phyloP scores from a whole-genome alignment of 1,284 basidiomycete species.

The Trametes hirsuta region DNA sequence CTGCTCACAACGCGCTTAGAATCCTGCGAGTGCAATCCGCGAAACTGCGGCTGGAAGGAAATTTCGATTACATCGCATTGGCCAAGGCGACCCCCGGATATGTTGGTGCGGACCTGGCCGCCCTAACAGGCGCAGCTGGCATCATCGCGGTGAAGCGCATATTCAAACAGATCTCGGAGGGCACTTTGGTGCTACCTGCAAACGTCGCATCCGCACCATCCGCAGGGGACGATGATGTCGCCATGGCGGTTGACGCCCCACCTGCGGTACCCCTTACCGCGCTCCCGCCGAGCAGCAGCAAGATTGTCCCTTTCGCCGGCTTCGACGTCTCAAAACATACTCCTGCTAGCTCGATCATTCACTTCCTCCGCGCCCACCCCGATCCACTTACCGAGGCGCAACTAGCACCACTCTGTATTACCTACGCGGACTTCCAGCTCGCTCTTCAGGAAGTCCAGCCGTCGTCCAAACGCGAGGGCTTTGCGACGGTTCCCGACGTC shows the following conservation, averaged over 20 bases:
- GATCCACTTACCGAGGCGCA: conserved; percentile 77
- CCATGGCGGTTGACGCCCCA: conserved; percentile 56
- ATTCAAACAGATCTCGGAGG: conserved; percentile 83
- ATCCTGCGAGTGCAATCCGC: conserved; percentile 82
- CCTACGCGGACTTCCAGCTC: conserved; percentile 74
- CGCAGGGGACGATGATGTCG: conserved; percentile 35
- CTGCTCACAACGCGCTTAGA: conserved; percentile 41
- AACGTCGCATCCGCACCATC: conserved; percentile 11
- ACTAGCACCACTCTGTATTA: conserved; percentile 82
- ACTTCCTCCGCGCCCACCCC: conserved; percentile 88
- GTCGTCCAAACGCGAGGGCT: conserved; percentile 96
- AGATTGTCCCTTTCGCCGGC: conserved; percentile 46
- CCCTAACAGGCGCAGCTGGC: conserved; percentile 91
- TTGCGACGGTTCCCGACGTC: conserved; percentile 95
- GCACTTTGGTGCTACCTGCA: conserved; percentile 59
- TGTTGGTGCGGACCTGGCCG: conserved; percentile 93
- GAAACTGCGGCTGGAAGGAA: conserved; percentile 76
- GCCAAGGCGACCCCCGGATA: conserved; percentile 97
- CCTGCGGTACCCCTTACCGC: conserved; percentile 9
- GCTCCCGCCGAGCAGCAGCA: conserved; percentile 21
- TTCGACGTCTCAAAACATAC: conserved; percentile 42
- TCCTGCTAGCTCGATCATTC: conserved; percentile 77
- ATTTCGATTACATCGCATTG: conserved; percentile 81
- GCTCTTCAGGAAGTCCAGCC: conserved; percentile 91
- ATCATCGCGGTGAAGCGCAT: conserved; percentile 97